Base-by-base conservation (phyloP, 2,329 filamentous ascomycete species). In the Aspergillus melleus region DNA sequence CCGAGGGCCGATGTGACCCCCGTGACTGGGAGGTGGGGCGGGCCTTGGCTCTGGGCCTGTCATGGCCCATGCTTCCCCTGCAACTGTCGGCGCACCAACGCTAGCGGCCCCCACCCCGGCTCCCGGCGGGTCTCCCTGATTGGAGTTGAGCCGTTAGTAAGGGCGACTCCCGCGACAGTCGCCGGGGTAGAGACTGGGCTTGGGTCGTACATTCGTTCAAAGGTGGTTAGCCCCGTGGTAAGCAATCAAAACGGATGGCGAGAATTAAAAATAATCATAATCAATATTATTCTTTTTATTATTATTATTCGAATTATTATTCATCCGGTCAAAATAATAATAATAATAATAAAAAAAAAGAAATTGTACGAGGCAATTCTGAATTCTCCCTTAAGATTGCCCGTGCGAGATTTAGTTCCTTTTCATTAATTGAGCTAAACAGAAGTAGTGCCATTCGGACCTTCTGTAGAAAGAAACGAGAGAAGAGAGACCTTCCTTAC, bases 31-130 rank as follows among this genome's bases (percentile, higher is more conserved):
- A 20, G 16, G 19, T 59, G 61, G 59, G 64, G 57, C 57, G 58
- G 20, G 36, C 32, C 55, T 54, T 61, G 54, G 59, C 64, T 62
- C 61, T 61, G 60, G 57, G 56, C 65, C 65, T 64, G 64, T 66
- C 62, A 59, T 64, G 65, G 65, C 57, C 64, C 61, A 59, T 67
- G 64, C 64, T 65, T 47, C 49, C 49, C 49, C 46, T 22, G 47
- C 54, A 57, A 59, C 20, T 26, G 53, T 44, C n/a, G 53, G 26
- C 52, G 46, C 42, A 54, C 59, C 54, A 52, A 36, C 10, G 10
- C 30, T 12, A 36, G 32, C 24, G 39, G 39, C 11, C 36, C 46
- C 64, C 61, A 65, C 56, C 46, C 6, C 9, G 44, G 44, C 9
- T 20, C 42, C 20, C 44, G 44, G 22, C 4, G 1, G 11, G 5